Percentiles rank a stretch among this genome's conserved stretches.
phyloP scores from a whole-genome alignment of 768 basidiomycete species.

The Tephrocybe sp. region DNA sequence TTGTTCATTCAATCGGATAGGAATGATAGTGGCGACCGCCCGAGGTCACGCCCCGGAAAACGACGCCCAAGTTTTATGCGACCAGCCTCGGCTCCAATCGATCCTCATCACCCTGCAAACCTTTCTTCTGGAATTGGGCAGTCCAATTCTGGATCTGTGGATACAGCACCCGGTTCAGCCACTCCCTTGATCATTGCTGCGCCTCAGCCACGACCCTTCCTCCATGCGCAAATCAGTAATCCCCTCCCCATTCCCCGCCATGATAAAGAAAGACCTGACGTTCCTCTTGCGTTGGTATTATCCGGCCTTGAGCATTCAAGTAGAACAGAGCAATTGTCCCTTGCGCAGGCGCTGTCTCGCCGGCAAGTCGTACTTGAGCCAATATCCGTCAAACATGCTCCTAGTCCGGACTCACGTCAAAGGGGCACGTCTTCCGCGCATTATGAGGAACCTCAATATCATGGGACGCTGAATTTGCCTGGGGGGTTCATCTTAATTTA shows the following conservation, averaged over 20 bases:
- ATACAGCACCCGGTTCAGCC: slow-evolving; percentile 5
- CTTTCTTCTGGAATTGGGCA: not conserved
- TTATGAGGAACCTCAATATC: slow-evolving; percentile 28
- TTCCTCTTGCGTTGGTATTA: slow-evolving; percentile 65
- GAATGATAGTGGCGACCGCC: slow-evolving; percentile 13
- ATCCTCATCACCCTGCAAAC: slow-evolving; percentile 17
- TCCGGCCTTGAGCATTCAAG: slow-evolving; percentile 69
- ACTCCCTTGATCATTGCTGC: slow-evolving; percentile 12
- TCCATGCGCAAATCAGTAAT: slow-evolving; percentile 37
- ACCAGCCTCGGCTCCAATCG: slow-evolving; percentile 37
- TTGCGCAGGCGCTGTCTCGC: slow-evolving; percentile 54
- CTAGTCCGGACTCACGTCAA: slow-evolving; percentile 7
- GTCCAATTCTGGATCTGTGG: not conserved
- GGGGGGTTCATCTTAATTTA: slow-evolving; percentile 72
- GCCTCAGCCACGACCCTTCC: slow-evolving; percentile 19
- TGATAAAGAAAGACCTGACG: slow-evolving; percentile 20
- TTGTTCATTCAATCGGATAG: slow-evolving; percentile 12
- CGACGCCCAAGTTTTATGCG: slow-evolving; percentile 24
- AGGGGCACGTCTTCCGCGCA: slow-evolving; percentile 10
- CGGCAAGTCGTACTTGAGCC: slow-evolving; percentile 47
- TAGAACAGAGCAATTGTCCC: slow-evolving; percentile 53
- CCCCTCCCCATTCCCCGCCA: slow-evolving; percentile 29
- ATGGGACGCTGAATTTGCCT: slow-evolving; percentile 57
- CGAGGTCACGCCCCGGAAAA: slow-evolving; percentile 12
- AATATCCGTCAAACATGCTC: slow-evolving; percentile 10